These are phyloP conservation scores for Tricholoma flavovirens DNA, from an alignment of 768 basidiomycete genomes.

Conservation along the genomic window DNA sequence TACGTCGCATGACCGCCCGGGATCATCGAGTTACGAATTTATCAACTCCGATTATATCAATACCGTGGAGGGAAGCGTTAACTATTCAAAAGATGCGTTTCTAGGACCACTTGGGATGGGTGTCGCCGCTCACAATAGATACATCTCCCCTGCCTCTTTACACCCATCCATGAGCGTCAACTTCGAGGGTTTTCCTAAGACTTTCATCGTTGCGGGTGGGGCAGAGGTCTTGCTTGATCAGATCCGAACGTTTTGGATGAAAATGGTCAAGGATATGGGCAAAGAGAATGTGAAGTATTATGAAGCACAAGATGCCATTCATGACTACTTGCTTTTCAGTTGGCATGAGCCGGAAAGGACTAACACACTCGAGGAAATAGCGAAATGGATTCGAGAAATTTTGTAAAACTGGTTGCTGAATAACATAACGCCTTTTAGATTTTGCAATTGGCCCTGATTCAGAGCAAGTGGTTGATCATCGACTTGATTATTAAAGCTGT, in stretches of 20 bases:
- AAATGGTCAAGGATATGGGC: slow-evolving; percentile 47
- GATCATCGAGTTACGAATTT: slow-evolving; percentile 32
- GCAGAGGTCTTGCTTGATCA: slow-evolving; percentile 52
- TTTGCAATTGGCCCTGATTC: no score
- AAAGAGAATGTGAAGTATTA: slow-evolving; percentile 42
- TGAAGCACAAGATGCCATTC: slow-evolving; percentile 48
- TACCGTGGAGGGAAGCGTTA: neutral
- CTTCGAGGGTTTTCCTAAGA: slow-evolving; percentile 56
- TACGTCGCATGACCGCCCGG: slow-evolving; percentile 31
- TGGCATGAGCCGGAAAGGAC: slow-evolving; percentile 52
- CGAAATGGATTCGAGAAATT: slow-evolving; percentile 23
- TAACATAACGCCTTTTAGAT: no score
- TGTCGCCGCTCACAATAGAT: slow-evolving; percentile 40
- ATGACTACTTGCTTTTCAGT: slow-evolving; percentile 46
- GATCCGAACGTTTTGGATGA: slow-evolving; percentile 37
- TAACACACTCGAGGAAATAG: slow-evolving; percentile 41
- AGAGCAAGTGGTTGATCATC: no score
- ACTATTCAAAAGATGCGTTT: slow-evolving; percentile 38
- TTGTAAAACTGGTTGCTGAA: neutral
- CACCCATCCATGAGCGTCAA: slow-evolving; percentile 28
- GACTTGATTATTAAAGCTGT: no score
- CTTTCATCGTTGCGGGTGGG: slow-evolving; percentile 54
- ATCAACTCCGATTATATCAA: slow-evolving; percentile 33
- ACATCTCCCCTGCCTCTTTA: slow-evolving; percentile 55
- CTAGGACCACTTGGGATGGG: slow-evolving; percentile 42